Base-by-base conservation (phyloP, 2,329 filamentous ascomycete species). In the Aspergillus eucalypticola region DNA sequence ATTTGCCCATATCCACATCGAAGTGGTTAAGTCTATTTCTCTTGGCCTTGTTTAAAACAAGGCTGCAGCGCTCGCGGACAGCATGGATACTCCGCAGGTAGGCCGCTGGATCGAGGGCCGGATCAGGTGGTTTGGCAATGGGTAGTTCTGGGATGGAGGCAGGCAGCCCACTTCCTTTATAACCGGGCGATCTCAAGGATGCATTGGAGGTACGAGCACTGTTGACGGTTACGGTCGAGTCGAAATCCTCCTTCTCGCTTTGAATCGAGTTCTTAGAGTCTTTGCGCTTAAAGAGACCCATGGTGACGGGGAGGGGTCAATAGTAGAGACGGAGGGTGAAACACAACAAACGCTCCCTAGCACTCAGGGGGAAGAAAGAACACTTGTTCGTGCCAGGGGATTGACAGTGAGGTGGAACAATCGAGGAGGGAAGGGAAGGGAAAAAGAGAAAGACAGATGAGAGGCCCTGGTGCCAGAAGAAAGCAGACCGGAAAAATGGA, bases 71-170 rank as follows among this genome's bases (percentile, higher is more conserved):
- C 70, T 97, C 92, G 64, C 95, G 85, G 25, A 99, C 92, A 27
- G 95, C 88, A 70, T 91, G 88, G 71, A 98, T 86, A 78, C 92
- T 97, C 73, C 91, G 88, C 70, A 99, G 85, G 77, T 98, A 98
- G 62, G 88, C 93, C 23, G 90, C 91, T 19, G 94, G 93, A 74
- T 98, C 92, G 67, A 94, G 83, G 63, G 89, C 84, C 70, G 94
- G 93, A 77, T 98, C 93, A 27, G 94, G 93, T 15, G 92, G 88
- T 71, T 87, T 89, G 53, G 94, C 91, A 51, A 98, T 85, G 65
- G 92, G 86, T 70, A 96, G 83, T 76, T 92, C 90, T 67, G 89
- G 87, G 66, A 93, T 84, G 60, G 81, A 76, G 11, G 76, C 76
- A 35, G 81, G 80, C 53, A 78, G 75, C 65, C 82, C 76, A 60